Evolutionary conservation across 306 rosid species (phyloP), one percentile per base, ranked within the genome.

Genomic region (Malus asiatica): DNA sequence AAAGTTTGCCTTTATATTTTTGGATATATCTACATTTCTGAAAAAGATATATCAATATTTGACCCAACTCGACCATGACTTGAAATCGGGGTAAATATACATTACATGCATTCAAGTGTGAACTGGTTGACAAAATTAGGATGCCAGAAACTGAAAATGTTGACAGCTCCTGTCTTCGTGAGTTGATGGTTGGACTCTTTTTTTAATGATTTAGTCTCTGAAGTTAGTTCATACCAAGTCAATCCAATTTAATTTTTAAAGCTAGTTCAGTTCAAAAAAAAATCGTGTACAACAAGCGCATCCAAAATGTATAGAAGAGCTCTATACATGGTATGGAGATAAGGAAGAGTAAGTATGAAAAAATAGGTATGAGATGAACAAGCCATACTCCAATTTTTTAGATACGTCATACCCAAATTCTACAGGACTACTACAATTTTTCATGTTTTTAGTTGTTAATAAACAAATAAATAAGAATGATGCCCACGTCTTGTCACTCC

Each of bases 181-280:
- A 38, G 42, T 38, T 38, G 42, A 10, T 38, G 2, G 2, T 38
- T 38, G 8, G 40, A 35, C 40, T 35, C 0, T 6, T 35, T 35
- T 35, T 35, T 6, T 35, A 35, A 35, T 35, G 8, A 35, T 35
- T 35, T 6, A 35, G 40, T 35, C 1, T 8, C 2, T 35, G 8
- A 35, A 35, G 2, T 1, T 6, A 35, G 8, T 35, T 6, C 2
- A 35, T 6, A 2, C 0, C 8, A 35, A 35, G 8, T 1, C 2
- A 35, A 35, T 35, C 2, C 0, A 38, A 2, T 0, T 38, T 38
- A 7, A 0, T 38, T 7, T 0, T 1, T 38, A 7, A 38, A 38
- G 9, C 0, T 38, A 38, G 0, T 38, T 1, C 2, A 38, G 0
- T 38, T 9, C 0, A 0, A 38, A 0, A 38, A 38, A 38, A 7